Percentiles rank a stretch among this genome's conserved stretches.
Conservation (phyloP, 1,284 basidiomycete genomes). For the Boletus mariae region DNA sequence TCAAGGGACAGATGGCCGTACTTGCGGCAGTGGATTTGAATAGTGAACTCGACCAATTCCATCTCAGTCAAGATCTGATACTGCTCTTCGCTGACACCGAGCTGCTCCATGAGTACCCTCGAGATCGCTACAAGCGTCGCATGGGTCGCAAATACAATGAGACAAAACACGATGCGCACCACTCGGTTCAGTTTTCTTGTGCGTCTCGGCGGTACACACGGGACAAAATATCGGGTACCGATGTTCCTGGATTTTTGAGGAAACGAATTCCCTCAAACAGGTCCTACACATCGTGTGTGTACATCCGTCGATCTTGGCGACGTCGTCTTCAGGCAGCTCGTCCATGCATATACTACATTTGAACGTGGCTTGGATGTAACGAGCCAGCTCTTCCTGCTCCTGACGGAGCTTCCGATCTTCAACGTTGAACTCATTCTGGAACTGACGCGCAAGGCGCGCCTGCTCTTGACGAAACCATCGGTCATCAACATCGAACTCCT, state of each 20-base stretch:
- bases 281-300: too few relatives aligned
- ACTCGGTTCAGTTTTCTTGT: constrained; percentile 29
- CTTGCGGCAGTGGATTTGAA: constrained; percentile 40
- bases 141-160: background rate
- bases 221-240: constrained; percentile 63
- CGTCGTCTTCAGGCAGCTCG: constrained; percentile 41
- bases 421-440: constrained; percentile 40
- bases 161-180: constrained; percentile 31
- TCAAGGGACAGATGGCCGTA: background rate
- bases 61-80: constrained; percentile 50
- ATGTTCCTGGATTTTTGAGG: constrained; percentile 47
- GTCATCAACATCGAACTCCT: constrained; percentile 42
- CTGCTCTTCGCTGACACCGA: constrained; percentile 49
- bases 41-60: constrained; percentile 49
- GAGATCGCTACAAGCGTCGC: constrained; percentile 37
- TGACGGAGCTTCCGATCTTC: constrained; percentile 38
- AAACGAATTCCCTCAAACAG: constrained; percentile 32
- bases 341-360: constrained; percentile 61
- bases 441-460: constrained; percentile 20
- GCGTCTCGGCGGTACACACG: constrained; percentile 38
- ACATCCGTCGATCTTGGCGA: constrained; percentile 35
- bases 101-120: constrained; percentile 40
- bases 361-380: constrained; percentile 33
- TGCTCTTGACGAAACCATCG: constrained; percentile 35
- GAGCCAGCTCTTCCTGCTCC: constrained; percentile 38